phyloP scores from a whole-genome alignment of 345 rosid species.

The Crucihimalaya himalaica region DNA sequence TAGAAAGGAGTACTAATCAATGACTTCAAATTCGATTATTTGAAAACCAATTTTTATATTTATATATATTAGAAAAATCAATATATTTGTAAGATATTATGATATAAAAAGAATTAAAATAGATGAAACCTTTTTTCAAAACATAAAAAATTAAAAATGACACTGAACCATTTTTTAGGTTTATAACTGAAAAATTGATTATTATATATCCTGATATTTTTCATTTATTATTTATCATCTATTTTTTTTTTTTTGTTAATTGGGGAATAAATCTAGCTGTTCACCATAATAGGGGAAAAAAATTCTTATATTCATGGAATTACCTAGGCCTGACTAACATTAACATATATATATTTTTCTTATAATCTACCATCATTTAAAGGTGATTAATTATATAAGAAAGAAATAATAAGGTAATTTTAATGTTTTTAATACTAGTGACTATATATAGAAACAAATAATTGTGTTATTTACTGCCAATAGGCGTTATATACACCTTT shows the following conservation, averaged over 20 bases:
- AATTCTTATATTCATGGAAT: not conserved
- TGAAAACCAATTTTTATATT: not conserved
- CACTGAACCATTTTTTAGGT: not conserved
- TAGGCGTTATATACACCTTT: slow-evolving; percentile 1
- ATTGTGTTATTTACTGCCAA: not conserved
- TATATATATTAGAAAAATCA: not conserved
- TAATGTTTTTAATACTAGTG: not conserved
- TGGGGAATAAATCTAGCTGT: not conserved
- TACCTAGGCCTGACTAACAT: not conserved
- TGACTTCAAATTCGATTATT: not conserved
- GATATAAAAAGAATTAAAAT: not conserved
- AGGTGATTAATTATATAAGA: not conserved
- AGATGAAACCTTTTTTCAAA: not conserved
- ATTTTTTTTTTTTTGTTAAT: too few relatives aligned
- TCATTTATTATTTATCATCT: not conserved
- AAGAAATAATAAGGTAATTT: not conserved
- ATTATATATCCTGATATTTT: not conserved
- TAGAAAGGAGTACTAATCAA: slow-evolving; percentile 1
- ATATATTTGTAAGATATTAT: not conserved
- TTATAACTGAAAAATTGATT: not conserved
- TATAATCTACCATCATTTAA: not conserved
- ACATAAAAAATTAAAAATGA: not conserved
- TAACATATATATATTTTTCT: not conserved
- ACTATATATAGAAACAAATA: not conserved
- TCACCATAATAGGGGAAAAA: not conserved